Conservation (phyloP, 2,329 filamentous ascomycete genomes). For the Fusarium cyanostomum region DNA sequence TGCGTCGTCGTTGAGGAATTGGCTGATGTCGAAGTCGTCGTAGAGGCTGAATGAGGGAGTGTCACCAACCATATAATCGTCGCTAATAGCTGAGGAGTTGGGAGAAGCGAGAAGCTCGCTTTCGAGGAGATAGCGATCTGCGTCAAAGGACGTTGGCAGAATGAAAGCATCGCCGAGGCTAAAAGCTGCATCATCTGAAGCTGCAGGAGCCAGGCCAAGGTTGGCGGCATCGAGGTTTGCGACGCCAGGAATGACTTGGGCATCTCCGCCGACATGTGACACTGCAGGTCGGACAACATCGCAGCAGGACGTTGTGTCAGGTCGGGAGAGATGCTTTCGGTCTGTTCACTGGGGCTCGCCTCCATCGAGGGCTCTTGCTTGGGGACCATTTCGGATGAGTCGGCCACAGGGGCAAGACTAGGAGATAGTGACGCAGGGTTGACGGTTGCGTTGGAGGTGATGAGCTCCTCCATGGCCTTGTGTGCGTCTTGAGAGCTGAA, state of each 20-base stretch:
- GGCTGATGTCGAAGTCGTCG: conserved; percentile 61
- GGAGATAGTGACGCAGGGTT: conserved; percentile 71
- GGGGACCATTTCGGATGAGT: conserved; percentile 47
- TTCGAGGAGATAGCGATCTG: conserved; percentile 82
- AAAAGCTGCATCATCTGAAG: conserved; percentile 70
- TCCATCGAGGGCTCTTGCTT: conserved; percentile 44
- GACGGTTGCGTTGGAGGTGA: conserved; percentile 59
- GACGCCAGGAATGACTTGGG: conserved; percentile 57
- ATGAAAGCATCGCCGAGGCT: conserved; percentile 75
- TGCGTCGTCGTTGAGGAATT: conserved; percentile 65
- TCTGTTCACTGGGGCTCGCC: conserved; percentile 39
- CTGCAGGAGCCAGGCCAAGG: conserved; percentile 60
- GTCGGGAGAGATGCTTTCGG: conserved; percentile 71
- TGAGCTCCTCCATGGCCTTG: conserved; percentile 54
- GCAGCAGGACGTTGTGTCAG: conserved; percentile 99
- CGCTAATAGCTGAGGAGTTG: conserved; percentile 71
- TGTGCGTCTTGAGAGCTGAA: conserved; percentile 60
- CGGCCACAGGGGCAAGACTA: conserved; percentile 61
- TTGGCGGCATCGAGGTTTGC: conserved; percentile 51
- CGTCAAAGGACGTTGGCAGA: conserved; percentile 72
- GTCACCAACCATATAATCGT: conserved; percentile 74
- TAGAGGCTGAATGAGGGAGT: conserved; percentile 59
- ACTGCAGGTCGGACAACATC: conserved; percentile 99
- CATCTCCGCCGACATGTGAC: conserved; percentile 89
- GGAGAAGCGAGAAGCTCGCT: conserved; percentile 78